phyloP scores from a whole-genome alignment of 768 basidiomycete species.

The Leucocoprinus leucothites region DNA sequence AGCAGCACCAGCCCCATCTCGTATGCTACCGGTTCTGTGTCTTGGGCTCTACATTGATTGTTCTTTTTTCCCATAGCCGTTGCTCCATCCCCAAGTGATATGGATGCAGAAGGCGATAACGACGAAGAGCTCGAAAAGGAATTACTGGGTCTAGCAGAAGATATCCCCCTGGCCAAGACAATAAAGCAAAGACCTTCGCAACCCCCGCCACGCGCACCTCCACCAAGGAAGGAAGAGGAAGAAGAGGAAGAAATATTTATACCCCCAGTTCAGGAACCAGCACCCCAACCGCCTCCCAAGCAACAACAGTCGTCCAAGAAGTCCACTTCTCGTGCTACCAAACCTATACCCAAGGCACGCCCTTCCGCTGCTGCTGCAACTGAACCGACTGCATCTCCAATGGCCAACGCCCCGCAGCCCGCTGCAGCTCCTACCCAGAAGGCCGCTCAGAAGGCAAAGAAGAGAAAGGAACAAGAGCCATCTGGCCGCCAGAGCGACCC shows the following conservation, averaged over 20 bases:
- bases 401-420: conserved; percentile 26
- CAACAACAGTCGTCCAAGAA: conserved; percentile 23
- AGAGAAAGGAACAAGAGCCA: conserved; percentile 5
- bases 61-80: conserved; percentile 16
- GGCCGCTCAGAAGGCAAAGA: background rate
- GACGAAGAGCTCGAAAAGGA: conserved; percentile 37
- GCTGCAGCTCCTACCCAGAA: conserved; percentile 24
- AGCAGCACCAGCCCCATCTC: conserved; percentile 24
- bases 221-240: conserved; percentile 27
- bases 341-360: conserved; percentile 24
- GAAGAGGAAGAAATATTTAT: conserved; percentile 29
- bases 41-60: conserved; percentile 5
- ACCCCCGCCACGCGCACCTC: conserved; percentile 5
- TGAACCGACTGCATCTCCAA: conserved; percentile 22
- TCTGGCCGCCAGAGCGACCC: background rate
- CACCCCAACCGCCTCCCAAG: conserved; percentile 32
- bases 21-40: conserved; percentile 24
- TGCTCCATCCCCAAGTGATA: conserved; percentile 25
- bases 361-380: conserved; percentile 9
- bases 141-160: conserved; percentile 22
- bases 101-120: conserved; percentile 34
- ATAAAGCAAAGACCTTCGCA: conserved; percentile 13
- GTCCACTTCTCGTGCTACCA: conserved; percentile 22
- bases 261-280: conserved; percentile 18
- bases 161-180: conserved; percentile 13